These are phyloP conservation scores for Pluteus cervinus DNA, from an alignment of 768 basidiomycete genomes.

Conservation along the genomic window DNA sequence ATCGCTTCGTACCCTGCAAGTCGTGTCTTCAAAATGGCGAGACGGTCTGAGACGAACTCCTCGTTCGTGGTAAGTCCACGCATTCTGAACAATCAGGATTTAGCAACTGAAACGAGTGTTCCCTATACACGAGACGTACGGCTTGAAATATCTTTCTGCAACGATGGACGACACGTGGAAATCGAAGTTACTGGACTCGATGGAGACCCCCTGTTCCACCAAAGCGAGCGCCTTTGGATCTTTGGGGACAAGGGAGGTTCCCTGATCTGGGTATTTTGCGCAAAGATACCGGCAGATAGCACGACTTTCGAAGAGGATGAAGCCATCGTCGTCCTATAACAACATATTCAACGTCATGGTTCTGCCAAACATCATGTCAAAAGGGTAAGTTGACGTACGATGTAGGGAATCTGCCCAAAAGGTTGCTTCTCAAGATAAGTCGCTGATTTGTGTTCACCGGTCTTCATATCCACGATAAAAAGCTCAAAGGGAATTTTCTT, in stretches of 20 bases:
- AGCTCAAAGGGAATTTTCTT: constrained; percentile 43
- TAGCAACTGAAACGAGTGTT: not conserved
- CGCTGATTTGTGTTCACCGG: constrained; percentile 33
- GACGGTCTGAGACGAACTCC: constrained; percentile 17
- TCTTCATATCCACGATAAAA: constrained; percentile 26
- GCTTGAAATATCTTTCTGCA: constrained; percentile 45
- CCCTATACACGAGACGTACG: constrained; percentile 22
- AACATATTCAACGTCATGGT: not conserved
- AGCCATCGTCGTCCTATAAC: constrained; percentile 51
- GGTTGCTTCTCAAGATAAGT: constrained; percentile 38
- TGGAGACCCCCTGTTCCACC: constrained; percentile 47
- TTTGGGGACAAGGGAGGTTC: constrained; percentile 43
- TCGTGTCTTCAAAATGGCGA: constrained; percentile 27
- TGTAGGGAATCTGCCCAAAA: constrained; percentile 36
- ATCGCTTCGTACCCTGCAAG: constrained; percentile 53
- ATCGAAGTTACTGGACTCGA: constrained; percentile 52
- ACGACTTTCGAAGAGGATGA: constrained; percentile 59
- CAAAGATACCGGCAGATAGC: constrained; percentile 58
- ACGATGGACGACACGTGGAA: constrained; percentile 33
- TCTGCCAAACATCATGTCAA: not conserved
- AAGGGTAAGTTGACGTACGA: constrained; percentile 10
- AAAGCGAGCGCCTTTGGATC: constrained; percentile 31
- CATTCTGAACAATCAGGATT: constrained; percentile 7
- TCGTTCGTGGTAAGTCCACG: constrained; percentile 24
- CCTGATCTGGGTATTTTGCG: constrained; percentile 46